Evolutionary conservation across 1,139 yeast genomes (phyloP), one percentile per base, ranked within the genome.

Genomic region (Kurtzmaniella quercitrusa): DNA sequence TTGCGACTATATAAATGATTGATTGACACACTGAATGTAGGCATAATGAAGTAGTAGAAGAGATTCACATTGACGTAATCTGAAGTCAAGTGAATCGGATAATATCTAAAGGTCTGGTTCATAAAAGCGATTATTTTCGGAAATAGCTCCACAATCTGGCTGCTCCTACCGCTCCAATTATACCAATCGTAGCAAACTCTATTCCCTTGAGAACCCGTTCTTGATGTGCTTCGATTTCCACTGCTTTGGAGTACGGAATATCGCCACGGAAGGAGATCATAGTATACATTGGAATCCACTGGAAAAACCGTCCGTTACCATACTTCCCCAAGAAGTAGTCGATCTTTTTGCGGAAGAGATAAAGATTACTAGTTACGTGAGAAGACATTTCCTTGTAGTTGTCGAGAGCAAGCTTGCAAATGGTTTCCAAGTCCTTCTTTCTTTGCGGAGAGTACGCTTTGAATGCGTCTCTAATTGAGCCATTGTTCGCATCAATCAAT

Each of bases 181-280:
- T 43, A 2, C 58, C 58, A 21, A 55, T 41, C 2, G 58, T 44
- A 2, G 55, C 57, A 37, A 49, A 51, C 49, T 66, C 69, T 6
- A 68, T 46, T 21, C 55, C 48, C 41, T 52, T 55, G 40, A 80
- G 57, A 29, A 77, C 74, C 42, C 54, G 67, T 49, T 67, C 73
- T 57, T 79, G 89, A 47, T 72, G 72, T 50, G 60, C 63, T 45
- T 77, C 79, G 18, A 73, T 73, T n/a, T 61, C 63, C 18, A 87
- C 73, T 0, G 96, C 96, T 44, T 72, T 70, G 1, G 90, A 76
- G 58, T 91, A 91, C 3, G 85, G 69, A 33, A 90, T 85, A 56
- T 90, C 96, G 11, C 85, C 82, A 50, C 96, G 71, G 65, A 91
- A 91, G 1, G 95, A 85, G 2, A 91, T 86, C 97, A 91, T 90